A percentile compares a stretch with the other conserved stretches of the same genome.
phyloP scores from a whole-genome alignment of 108 stramenopile genomes.

The Parietichytrium sp. region DNA sequence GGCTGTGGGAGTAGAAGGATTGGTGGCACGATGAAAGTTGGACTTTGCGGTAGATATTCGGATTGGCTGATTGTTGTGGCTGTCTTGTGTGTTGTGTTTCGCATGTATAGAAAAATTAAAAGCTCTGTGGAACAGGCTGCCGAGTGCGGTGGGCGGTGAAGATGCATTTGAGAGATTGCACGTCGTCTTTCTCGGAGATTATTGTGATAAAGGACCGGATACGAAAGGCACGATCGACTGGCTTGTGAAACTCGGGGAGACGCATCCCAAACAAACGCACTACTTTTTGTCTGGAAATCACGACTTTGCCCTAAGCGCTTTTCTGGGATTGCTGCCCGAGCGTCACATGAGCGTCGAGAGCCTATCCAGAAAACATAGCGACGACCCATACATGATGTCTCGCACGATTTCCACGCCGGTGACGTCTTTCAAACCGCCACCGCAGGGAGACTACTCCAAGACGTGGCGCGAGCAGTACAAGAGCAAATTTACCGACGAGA shows the following conservation, averaged over 20 bases:
- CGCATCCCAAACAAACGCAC: slow-evolving; percentile 7
- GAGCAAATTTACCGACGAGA: not conserved
- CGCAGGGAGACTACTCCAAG: too few species aligned
- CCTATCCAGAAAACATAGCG: too few species aligned
- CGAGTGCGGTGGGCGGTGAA: slow-evolving; percentile 24
- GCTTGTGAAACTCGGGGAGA: not conserved
- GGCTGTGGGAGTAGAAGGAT: too few species aligned
- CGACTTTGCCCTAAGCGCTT: slow-evolving; percentile 33
- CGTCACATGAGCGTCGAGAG: too few species aligned
- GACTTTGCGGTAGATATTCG: too few species aligned
- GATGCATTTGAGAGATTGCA: slow-evolving; percentile 16
- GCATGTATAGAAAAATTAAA: slow-evolving; percentile 12
- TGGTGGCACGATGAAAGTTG: too few species aligned
- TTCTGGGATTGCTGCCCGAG: not conserved
- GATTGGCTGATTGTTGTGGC: too few species aligned
- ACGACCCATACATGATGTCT: not conserved
- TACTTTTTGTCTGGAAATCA: slow-evolving; percentile 1
- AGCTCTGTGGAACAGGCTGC: not conserved
- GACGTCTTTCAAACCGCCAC: too few species aligned
- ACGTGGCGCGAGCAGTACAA: not conserved
- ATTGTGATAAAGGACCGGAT: slow-evolving; percentile 34
- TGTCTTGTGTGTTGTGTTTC: too few species aligned
- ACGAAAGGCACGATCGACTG: not conserved
- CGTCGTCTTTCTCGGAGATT: slow-evolving; percentile 17
- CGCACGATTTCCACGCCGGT: too few species aligned